A percentile compares a stretch with the other conserved stretches of the same genome.
Conservation (phyloP, 345 rosid genomes). For the Euphorbia tirucalli region DNA sequence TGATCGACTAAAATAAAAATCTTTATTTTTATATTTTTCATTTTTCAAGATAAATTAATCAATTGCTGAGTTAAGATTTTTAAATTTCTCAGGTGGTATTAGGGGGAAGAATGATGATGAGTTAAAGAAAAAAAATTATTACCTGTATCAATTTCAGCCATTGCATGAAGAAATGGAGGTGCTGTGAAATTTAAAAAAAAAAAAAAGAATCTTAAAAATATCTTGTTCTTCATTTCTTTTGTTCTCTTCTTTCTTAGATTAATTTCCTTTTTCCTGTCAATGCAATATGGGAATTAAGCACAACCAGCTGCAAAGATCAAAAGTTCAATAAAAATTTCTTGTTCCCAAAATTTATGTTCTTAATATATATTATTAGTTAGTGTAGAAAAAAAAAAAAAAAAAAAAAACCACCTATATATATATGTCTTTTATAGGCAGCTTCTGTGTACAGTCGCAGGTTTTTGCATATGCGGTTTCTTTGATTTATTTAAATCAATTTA, state of each 20-base stretch:
- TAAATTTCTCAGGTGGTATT: slow-evolving; percentile 43
- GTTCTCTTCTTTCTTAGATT: neutral
- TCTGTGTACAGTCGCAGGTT: too few relatives aligned
- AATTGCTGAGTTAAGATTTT: slow-evolving; percentile 6
- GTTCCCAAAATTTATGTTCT: slow-evolving; percentile 14
- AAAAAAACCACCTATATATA: neutral
- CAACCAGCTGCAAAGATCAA: slow-evolving; percentile 22
- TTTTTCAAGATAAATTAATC: neutral
- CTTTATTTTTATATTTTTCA: neutral
- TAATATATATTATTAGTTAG: slow-evolving; percentile 18
- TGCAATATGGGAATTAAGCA: slow-evolving; percentile 39
- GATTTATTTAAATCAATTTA: too few relatives aligned
- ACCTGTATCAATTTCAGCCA: slow-evolving; percentile 5
- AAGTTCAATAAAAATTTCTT: slow-evolving; percentile 36
- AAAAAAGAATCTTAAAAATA: slow-evolving; percentile 26
- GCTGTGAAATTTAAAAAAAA: neutral
- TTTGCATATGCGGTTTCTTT: too few relatives aligned
- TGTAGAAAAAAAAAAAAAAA: neutral
- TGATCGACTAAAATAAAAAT: neutral
- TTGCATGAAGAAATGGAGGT: slow-evolving; percentile 21
- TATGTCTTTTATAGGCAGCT: neutral
- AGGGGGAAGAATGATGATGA: slow-evolving; percentile 25
- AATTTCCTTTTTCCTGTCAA: slow-evolving; percentile 26
- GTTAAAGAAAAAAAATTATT: slow-evolving; percentile 19
- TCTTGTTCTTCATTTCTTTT: slow-evolving; percentile 14